phyloP scores from a whole-genome alignment of 176 grass and related monocot species.

The Avena insularis region DNA sequence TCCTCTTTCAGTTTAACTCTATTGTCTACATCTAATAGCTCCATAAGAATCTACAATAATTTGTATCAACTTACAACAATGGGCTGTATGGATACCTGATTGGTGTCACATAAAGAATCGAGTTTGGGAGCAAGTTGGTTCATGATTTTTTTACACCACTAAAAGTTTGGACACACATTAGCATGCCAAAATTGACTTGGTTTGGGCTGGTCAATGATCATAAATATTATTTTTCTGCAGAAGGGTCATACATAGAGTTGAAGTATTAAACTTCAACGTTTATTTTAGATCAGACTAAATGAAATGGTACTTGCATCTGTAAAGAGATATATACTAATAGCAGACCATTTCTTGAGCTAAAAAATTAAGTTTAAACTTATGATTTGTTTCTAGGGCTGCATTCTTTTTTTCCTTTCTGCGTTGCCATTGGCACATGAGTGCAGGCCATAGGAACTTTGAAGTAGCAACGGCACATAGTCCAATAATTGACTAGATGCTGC shows the following conservation, averaged over 20 bases:
- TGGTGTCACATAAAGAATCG: constrained; percentile 40
- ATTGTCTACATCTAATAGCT: constrained; percentile 28
- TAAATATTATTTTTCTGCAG: neutral
- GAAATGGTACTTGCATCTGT: neutral
- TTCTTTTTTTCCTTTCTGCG: neutral
- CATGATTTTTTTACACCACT: neutral
- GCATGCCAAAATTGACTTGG: constrained; percentile 15
- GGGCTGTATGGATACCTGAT: constrained; percentile 28
- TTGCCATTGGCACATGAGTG: constrained; percentile 17
- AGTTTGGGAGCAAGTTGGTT: constrained; percentile 27
- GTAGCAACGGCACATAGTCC: constrained; percentile 11
- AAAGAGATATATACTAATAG: constrained; percentile 13
- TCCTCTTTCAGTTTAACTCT: constrained; percentile 27
- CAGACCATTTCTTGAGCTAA: constrained; percentile 9
- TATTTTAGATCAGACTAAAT: constrained; percentile 25
- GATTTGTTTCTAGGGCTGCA: constrained; percentile 11
- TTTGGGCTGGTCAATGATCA: constrained; percentile 21
- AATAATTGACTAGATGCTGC: constrained; percentile 33
- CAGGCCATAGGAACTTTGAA: constrained; percentile 22
- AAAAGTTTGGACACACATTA: constrained; percentile 28
- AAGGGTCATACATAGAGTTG: constrained; percentile 25
- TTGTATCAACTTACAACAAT: constrained; percentile 21
- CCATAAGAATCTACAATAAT: constrained; percentile 38
- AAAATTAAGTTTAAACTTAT: neutral
- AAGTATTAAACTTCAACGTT: constrained; percentile 12